Evolutionary conservation across 768 basidiomycete genomes (phyloP).

Genomic region (Trametes villosa): DNA sequence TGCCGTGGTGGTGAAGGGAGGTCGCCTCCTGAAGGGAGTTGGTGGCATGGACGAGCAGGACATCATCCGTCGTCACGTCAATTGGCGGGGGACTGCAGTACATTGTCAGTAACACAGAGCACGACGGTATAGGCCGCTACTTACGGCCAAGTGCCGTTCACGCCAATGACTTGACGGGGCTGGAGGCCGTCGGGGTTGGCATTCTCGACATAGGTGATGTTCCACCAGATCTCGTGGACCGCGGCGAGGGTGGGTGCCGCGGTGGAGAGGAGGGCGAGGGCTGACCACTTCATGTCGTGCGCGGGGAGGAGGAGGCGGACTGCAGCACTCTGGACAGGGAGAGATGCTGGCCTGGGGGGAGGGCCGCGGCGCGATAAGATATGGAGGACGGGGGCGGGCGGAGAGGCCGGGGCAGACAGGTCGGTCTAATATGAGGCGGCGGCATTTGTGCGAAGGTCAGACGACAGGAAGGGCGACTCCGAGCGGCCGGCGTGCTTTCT

Average conservation of each 20-base stretch:
- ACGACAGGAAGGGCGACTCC: conserved; percentile 1
- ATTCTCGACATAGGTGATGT: conserved; percentile 80
- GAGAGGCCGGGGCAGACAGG: conserved; percentile 9
- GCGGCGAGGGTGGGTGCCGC: conserved; percentile 57
- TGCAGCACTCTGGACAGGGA: conserved; percentile 8
- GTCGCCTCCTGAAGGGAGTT: conserved; percentile 72
- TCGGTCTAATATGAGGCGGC: conserved; percentile 15
- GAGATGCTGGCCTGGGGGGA: conserved; percentile 15
- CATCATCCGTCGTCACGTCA: conserved; percentile 71
- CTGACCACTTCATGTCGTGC: conserved; percentile 26
- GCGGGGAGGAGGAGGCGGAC: neutral
- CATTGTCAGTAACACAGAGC: neutral
- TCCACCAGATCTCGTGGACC: conserved; percentile 84
- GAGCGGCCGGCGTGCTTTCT: neutral
- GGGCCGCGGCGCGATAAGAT: conserved; percentile 11
- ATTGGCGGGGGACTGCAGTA: conserved; percentile 78
- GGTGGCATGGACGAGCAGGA: conserved; percentile 72
- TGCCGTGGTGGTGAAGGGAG: conserved; percentile 90
- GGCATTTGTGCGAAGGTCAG: conserved; percentile 13
- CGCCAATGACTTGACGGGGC: conserved; percentile 78
- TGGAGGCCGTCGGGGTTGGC: conserved; percentile 86
- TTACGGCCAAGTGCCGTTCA: conserved; percentile 94
- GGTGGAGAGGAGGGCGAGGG: conserved; percentile 35
- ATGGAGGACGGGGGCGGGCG: conserved; percentile 16
- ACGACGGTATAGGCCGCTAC: conserved; percentile 39